phyloP scores from a whole-genome alignment of 352 stramenopile species.

The Phytophthora palmivora region DNA sequence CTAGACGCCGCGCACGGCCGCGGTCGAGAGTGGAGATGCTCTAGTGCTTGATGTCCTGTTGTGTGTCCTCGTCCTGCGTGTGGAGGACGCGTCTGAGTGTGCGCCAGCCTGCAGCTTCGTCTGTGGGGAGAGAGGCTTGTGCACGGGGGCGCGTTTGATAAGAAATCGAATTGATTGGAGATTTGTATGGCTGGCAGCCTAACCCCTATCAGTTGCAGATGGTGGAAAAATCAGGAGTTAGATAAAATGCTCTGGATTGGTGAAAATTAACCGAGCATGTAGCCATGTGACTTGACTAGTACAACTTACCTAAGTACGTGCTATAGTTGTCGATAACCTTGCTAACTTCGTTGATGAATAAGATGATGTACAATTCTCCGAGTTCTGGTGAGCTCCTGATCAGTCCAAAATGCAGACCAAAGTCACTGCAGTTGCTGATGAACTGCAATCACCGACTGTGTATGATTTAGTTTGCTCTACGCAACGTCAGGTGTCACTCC shows the following conservation, averaged over 20 bases:
- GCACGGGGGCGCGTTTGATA: slow-evolving; percentile 15
- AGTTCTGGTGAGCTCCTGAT: too few relatives aligned
- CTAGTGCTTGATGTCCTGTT: too few relatives aligned
- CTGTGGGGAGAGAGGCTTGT: slow-evolving; percentile 34
- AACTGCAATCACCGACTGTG: too few relatives aligned
- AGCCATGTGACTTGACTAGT: slow-evolving; percentile 10
- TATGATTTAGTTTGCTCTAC: slow-evolving; percentile 7
- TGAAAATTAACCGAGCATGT: slow-evolving; percentile 13
- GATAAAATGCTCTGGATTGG: slow-evolving; percentile 27
- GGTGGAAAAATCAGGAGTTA: slow-evolving; percentile 46
- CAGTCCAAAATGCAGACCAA: too few relatives aligned
- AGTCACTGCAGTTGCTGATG: too few relatives aligned
- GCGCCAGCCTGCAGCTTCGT: slow-evolving; percentile 33
- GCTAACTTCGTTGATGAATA: too few relatives aligned
- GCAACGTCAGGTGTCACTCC: slow-evolving; percentile 25
- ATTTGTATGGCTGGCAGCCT: slow-evolving; percentile 20
- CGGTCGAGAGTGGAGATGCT: slow-evolving; percentile 3
- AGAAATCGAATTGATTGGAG: slow-evolving; percentile 2
- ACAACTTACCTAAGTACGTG: too few relatives aligned
- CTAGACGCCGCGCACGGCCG: background rate
- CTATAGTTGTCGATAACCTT: too few relatives aligned
- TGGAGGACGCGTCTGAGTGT: slow-evolving; percentile 14
- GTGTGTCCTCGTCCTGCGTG: background rate
- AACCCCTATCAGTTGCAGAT: slow-evolving; percentile 18
- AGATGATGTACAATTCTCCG: too few relatives aligned